phyloP scores from a whole-genome alignment of 2,329 filamentous ascomycete species.

The Hymenoscyphus occultus region DNA sequence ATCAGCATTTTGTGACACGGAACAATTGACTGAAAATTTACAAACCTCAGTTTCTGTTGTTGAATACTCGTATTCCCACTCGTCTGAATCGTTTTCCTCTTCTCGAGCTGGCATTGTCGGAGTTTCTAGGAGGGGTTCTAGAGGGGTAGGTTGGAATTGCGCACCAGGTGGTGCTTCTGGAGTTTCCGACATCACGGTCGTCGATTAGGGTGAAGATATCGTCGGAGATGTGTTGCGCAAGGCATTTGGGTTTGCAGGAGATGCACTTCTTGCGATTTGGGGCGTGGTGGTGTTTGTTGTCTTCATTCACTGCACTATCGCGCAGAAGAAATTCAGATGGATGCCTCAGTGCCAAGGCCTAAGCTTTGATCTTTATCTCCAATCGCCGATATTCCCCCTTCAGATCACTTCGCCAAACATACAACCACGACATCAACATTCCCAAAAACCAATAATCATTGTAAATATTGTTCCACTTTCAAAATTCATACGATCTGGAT shows the following conservation, averaged over 20 bases:
- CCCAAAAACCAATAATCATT: neutral
- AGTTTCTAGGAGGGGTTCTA: constrained; percentile 12
- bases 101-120: constrained; percentile 12
- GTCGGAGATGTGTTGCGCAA: constrained; percentile 17
- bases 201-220: constrained; percentile 29
- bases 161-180: neutral
- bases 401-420: neutral
- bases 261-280: neutral
- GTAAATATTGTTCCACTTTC: neutral
- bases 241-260: constrained; percentile 20
- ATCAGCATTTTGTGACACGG: neutral
- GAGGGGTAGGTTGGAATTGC: constrained; percentile 9
- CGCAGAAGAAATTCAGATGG: neutral
- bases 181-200: constrained; percentile 28
- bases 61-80: constrained; percentile 68
- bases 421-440: neutral
- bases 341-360: neutral
- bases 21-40: neutral
- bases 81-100: constrained; percentile 50
- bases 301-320: neutral
- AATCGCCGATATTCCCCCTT: neutral
- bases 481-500: neutral
- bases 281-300: neutral
- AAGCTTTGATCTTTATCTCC: neutral
- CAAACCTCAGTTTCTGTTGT: constrained; percentile 58